phyloP scores from a whole-genome alignment of 2,329 filamentous ascomycete species.

The Sclerotinia sclerotiorum region DNA sequence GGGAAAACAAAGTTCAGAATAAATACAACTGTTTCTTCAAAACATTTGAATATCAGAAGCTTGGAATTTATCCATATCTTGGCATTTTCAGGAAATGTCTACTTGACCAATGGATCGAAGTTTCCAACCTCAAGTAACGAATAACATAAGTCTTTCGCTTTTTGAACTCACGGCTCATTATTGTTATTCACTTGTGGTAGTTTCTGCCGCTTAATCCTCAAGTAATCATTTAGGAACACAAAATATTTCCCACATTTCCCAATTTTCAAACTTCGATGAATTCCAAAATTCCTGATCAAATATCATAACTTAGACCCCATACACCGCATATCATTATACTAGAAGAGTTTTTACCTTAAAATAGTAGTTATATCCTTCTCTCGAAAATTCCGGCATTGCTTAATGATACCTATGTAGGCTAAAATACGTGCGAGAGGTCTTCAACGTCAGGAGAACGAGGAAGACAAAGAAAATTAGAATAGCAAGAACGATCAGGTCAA shows the following conservation, averaged over 20 bases:
- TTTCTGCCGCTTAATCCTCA: neutral
- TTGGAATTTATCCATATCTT: neutral
- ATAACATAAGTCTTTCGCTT: neutral
- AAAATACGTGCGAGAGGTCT: neutral
- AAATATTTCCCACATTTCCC: neutral
- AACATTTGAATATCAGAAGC: neutral
- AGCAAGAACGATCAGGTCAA: neutral
- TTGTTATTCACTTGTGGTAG: neutral
- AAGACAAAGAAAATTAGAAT: neutral
- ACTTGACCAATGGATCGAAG: neutral
- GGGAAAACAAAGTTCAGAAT: neutral
- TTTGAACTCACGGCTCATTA: neutral
- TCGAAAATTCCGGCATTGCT: neutral
- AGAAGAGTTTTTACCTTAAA: neutral
- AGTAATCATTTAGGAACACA: neutral
- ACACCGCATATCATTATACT: neutral
- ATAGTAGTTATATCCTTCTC: neutral
- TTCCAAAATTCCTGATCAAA: neutral
- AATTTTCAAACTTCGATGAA: neutral
- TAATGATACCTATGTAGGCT: neutral
- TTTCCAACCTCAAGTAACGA: neutral
- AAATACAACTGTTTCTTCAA: too few relatives aligned
- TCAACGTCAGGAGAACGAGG: neutral
- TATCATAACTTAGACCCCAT: neutral
- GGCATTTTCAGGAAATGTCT: neutral